A percentile compares a stretch with the other conserved stretches of the same genome.
These are phyloP conservation scores for Cucurbita maxima DNA, from an alignment of 306 rosid genomes.

Conservation along the genomic window DNA sequence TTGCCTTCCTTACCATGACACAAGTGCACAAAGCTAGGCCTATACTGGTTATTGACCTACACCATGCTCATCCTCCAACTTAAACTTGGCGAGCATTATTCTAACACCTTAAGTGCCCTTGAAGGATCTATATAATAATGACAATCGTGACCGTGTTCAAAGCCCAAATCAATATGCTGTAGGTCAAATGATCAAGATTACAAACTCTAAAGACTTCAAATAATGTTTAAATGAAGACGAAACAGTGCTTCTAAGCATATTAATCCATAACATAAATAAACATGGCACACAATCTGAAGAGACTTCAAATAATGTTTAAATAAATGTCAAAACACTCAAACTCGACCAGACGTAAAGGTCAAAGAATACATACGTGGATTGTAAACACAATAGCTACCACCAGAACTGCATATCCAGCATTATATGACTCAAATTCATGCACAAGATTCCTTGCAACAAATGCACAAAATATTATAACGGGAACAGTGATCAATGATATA, in stretches of 20 bases:
- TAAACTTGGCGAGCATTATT: not conserved
- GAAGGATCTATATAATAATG: not conserved
- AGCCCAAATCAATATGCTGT: not conserved
- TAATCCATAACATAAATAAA: not conserved
- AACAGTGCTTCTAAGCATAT: not conserved
- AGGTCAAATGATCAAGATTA: not conserved
- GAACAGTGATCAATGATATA: slow-evolving; percentile 53
- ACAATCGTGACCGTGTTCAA: not conserved
- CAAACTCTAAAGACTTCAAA: not conserved
- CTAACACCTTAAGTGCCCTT: not conserved
- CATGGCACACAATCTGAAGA: not conserved
- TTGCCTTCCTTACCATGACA: not conserved
- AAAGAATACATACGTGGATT: slow-evolving; percentile 38
- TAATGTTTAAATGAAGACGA: not conserved
- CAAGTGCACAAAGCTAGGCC: not conserved
- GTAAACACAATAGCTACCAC: slow-evolving; percentile 65
- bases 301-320: not conserved
- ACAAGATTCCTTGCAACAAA: slow-evolving; percentile 81
- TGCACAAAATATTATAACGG: slow-evolving; percentile 54
- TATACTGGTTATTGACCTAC: not conserved
- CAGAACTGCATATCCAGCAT: slow-evolving; percentile 62
- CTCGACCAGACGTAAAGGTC: not conserved
- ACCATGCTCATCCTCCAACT: slow-evolving; percentile 1
- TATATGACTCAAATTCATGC: slow-evolving; percentile 46
- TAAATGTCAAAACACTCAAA: not conserved